Evolutionary conservation across 2,329 filamentous ascomycete species (phyloP), one percentile per base, ranked within the genome.

Genomic region (Arthrobotrys pseudoclavata): DNA sequence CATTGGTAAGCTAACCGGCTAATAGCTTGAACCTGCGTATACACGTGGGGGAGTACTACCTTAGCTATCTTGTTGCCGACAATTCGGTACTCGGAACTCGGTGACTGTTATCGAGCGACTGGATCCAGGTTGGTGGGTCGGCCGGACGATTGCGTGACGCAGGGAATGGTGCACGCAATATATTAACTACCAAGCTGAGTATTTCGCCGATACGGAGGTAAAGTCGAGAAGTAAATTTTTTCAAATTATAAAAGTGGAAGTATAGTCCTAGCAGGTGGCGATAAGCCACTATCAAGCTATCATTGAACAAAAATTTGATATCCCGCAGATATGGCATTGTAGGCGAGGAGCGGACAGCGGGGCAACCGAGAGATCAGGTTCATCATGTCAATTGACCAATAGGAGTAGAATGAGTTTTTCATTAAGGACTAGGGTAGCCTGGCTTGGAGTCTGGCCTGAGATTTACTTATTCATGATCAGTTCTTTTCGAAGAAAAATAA

Each of bases 91-190:
- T 62, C 62, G 53, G 53, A 55, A 61, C 34, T 68, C 15, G 45
- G 61, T 50, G 60, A 63, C 48, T 48, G 45, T 42, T 64, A 71
- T 64, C 37, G 20, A 52, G 37, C 18, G 50, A 40, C 29, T 34
- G 50, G 40, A 76, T 26, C 71, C 71, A 61, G 63, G 71, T 69
- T 64, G 45, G 71, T 76, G 71, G 71, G 64, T 69, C 53, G 50
- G 48, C 26, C 34, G 20, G 69, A 34, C 26, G 31, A 69, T 76
- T 76, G 71, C 71, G 71, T 76, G 71, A 76, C 48, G 29, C 64
- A 76, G 64, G 64, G 64, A 57, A 50, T 7, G 13, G 57, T 50
- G 62, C 71, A 69, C 71, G 71, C 71, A 64, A 76, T 69, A 47
- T 22, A 66, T 2, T 24, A 40, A n/a, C 7, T 20, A 24, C 12